Conservation (phyloP, 108 stramenopile species). For the Cylindrotheca fusiformis region DNA sequence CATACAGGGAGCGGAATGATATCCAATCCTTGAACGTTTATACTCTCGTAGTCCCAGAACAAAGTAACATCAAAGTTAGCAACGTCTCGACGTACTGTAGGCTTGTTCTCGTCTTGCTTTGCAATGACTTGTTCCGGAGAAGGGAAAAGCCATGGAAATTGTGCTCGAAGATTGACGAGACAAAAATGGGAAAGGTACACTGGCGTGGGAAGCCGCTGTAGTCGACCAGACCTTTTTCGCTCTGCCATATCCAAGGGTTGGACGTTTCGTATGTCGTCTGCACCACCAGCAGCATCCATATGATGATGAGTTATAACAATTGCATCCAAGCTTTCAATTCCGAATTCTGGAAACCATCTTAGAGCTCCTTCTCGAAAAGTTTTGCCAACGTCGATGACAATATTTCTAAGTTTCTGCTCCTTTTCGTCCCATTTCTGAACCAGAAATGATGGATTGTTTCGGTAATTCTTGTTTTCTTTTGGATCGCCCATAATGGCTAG, state of each 20-base stretch:
- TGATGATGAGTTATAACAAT: slow-evolving; percentile 84
- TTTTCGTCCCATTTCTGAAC: slow-evolving; percentile 39
- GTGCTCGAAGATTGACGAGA: slow-evolving; percentile 35
- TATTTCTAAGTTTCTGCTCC: slow-evolving; percentile 29
- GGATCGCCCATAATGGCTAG: slow-evolving; percentile 72
- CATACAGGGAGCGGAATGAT: slow-evolving; percentile 80
- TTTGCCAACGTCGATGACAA: slow-evolving; percentile 87
- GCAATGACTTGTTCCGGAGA: slow-evolving; percentile 8
- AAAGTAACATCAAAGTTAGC: slow-evolving; percentile 60
- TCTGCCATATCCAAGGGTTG: slow-evolving; percentile 32
- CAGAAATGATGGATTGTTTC: slow-evolving; percentile 80
- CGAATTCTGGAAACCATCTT: slow-evolving; percentile 72
- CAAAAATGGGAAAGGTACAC: slow-evolving; percentile 59
- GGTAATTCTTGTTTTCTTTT: slow-evolving; percentile 74
- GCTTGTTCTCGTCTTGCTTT: slow-evolving; percentile 7
- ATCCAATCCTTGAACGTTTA: slow-evolving; percentile 51
- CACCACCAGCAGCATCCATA: slow-evolving; percentile 76
- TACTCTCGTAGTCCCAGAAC: slow-evolving; percentile 54
- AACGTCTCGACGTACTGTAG: slow-evolving; percentile 54
- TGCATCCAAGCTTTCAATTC: slow-evolving; percentile 62
- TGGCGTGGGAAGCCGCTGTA: slow-evolving; percentile 43
- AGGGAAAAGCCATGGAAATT: slow-evolving; percentile 79
- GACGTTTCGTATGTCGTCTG: slow-evolving; percentile 84
- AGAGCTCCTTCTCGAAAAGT: slow-evolving; percentile 81
- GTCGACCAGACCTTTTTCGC: not conserved